Evolutionary conservation across 805 yeast genomes (phyloP).

Genomic region (Saccharomycopsis sp.): DNA sequence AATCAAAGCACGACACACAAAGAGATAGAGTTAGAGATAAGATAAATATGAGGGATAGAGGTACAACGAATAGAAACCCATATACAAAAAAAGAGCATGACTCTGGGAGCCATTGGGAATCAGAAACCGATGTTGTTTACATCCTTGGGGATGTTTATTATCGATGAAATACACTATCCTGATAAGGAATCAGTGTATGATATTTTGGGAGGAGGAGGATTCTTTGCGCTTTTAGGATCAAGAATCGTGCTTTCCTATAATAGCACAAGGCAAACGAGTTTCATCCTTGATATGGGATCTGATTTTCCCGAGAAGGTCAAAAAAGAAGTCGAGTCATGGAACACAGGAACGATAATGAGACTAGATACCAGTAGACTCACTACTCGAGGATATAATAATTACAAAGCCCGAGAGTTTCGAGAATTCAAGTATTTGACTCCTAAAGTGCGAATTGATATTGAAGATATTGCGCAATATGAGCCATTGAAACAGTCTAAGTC

Average conservation of each 20-base stretch:
- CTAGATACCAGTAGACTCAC: conserved; percentile 49
- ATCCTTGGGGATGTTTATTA: conserved; percentile 82
- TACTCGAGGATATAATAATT: conserved; percentile 76
- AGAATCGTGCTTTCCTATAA: conserved; percentile 42
- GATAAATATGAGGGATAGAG: too few species aligned
- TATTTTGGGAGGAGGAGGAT: conserved; percentile 87
- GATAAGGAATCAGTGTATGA: conserved; percentile 33
- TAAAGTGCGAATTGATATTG: conserved; percentile 50
- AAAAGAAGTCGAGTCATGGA: conserved; percentile 49
- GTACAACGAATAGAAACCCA: too few species aligned
- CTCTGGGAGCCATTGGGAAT: neutral
- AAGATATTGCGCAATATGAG: conserved; percentile 42
- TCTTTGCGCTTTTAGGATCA: conserved; percentile 73
- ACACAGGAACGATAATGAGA: conserved; percentile 52
- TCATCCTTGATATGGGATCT: conserved; percentile 72
- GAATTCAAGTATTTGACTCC: conserved; percentile 56
- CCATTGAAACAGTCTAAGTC: conserved; percentile 37
- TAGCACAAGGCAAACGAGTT: conserved; percentile 39
- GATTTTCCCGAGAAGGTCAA: conserved; percentile 59
- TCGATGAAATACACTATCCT: conserved; percentile 73
- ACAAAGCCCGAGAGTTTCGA: conserved; percentile 56
- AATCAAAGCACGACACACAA: too few species aligned
- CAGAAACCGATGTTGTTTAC: conserved; percentile 34
- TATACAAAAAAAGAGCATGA: too few species aligned
- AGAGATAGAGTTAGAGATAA: too few species aligned